Evolutionary conservation across 225 moss, liverwort and hornwort species (phyloP).

Genomic region (Pleurozium schreberi): DNA sequence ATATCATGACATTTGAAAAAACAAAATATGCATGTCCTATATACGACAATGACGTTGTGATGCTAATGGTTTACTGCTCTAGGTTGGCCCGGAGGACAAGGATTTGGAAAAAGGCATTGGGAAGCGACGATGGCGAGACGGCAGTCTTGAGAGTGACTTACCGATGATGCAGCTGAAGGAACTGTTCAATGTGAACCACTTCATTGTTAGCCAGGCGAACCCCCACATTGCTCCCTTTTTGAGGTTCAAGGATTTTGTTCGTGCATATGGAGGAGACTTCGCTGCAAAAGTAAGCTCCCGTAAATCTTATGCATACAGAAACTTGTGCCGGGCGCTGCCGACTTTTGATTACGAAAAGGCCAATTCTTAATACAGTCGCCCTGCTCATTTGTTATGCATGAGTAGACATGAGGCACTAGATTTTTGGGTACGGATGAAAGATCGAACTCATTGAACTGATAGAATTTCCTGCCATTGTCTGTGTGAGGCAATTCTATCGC

Average conservation of each 20-base stretch:
- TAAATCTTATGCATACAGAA: neutral
- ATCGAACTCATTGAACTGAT: neutral
- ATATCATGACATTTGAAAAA: neutral
- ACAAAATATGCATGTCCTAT: neutral
- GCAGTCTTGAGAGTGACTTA: conserved; percentile 91
- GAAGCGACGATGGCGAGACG: conserved; percentile 94
- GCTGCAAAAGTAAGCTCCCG: conserved; percentile 71
- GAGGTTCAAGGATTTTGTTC: conserved; percentile 75
- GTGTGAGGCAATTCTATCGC: neutral
- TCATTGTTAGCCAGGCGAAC: conserved; percentile 98
- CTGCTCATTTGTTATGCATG: neutral
- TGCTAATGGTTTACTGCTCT: neutral
- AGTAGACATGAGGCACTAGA: neutral
- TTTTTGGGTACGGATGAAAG: neutral
- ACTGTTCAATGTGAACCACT: conserved; percentile 97
- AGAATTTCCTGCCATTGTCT: neutral
- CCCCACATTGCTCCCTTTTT: conserved; percentile 95
- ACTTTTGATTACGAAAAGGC: neutral
- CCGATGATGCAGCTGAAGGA: conserved; percentile 99
- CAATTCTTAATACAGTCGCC: neutral
- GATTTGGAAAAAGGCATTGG: conserved; percentile 53
- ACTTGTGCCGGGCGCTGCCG: neutral
- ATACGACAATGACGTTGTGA: neutral
- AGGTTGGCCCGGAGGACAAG: conserved; percentile 73
- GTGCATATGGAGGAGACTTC: conserved; percentile 89